These are phyloP conservation scores for Hansenula anomala DNA, from an alignment of 1,139 yeast species.

Conservation along the genomic window DNA sequence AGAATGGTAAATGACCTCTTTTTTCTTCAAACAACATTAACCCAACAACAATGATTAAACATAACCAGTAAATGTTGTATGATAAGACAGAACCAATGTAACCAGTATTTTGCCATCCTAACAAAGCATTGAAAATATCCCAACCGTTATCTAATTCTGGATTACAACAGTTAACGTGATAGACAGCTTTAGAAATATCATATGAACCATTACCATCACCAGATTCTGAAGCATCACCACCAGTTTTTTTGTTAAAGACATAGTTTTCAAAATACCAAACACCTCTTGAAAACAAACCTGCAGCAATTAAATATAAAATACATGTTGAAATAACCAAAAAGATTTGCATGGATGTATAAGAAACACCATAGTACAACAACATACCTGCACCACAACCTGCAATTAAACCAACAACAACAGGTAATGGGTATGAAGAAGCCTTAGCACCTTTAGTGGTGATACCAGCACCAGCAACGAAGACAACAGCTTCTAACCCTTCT, in stretches of 20 bases:
- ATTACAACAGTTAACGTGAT: slow-evolving; percentile 95
- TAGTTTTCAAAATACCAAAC: slow-evolving; percentile 80
- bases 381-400: slow-evolving; percentile 68
- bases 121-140: slow-evolving; percentile 84
- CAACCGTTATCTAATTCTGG: slow-evolving; percentile 86
- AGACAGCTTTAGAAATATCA: slow-evolving; percentile 67
- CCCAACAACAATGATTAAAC: slow-evolving; percentile 46
- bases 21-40: slow-evolving; percentile 72
- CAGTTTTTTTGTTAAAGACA: slow-evolving; percentile 56
- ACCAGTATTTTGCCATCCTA: slow-evolving; percentile 93
- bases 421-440: slow-evolving; percentile 75
- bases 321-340: slow-evolving; percentile 79
- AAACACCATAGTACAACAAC: slow-evolving; percentile 69
- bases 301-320: slow-evolving; percentile 77
- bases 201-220: slow-evolving; percentile 95
- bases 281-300: slow-evolving; percentile 87
- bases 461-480: slow-evolving; percentile 88
- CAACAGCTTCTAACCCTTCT: slow-evolving; percentile 91
- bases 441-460: slow-evolving; percentile 41
- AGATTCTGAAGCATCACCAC: slow-evolving; percentile 85
- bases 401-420: slow-evolving; percentile 70
- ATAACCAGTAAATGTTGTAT: slow-evolving; percentile 80
- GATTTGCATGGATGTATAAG: slow-evolving; percentile 66
- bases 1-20: slow-evolving; percentile 57
- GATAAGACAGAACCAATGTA: slow-evolving; percentile 83